Evolutionary conservation across 1,284 basidiomycete genomes (phyloP).

Genomic region (Trametes sp.): DNA sequence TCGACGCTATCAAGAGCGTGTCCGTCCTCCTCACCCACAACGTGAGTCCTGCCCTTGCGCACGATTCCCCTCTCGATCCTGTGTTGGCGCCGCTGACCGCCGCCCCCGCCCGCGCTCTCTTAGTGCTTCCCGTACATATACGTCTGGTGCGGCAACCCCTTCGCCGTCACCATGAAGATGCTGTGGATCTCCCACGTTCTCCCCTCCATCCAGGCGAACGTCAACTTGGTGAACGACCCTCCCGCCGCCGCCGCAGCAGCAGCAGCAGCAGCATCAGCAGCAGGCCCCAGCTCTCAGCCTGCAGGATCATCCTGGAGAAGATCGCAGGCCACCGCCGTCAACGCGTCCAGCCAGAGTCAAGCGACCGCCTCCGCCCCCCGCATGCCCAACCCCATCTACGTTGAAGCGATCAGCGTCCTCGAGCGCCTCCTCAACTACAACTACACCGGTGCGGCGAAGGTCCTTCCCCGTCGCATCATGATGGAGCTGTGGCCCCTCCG

Average conservation of each 20-base stretch:
- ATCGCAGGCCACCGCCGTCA: background rate
- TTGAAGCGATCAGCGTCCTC: background rate
- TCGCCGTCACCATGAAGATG: background rate
- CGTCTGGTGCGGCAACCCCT: background rate
- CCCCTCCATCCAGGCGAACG: background rate
- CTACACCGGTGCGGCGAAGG: conserved; percentile 6
- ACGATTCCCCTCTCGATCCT: background rate
- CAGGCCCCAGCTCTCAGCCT: no score
- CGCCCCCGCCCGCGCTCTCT: background rate
- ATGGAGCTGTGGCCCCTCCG: background rate
- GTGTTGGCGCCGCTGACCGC: background rate
- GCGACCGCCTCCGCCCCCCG: background rate
- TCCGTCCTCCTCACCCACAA: background rate
- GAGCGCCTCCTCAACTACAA: conserved; percentile 5
- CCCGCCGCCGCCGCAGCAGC: background rate
- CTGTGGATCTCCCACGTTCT: background rate
- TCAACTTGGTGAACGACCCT: background rate
- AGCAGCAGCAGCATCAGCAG: no score
- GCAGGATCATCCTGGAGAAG: no score
- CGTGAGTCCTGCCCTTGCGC: background rate
- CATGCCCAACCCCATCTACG: background rate
- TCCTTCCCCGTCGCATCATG: conserved; percentile 1
- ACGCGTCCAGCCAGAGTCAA: background rate
- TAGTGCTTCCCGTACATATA: conserved; percentile 1
- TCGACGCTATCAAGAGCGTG: background rate